Base-by-base conservation (phyloP, 2,329 filamentous ascomycete species). In the Dissoconium aciculare region DNA sequence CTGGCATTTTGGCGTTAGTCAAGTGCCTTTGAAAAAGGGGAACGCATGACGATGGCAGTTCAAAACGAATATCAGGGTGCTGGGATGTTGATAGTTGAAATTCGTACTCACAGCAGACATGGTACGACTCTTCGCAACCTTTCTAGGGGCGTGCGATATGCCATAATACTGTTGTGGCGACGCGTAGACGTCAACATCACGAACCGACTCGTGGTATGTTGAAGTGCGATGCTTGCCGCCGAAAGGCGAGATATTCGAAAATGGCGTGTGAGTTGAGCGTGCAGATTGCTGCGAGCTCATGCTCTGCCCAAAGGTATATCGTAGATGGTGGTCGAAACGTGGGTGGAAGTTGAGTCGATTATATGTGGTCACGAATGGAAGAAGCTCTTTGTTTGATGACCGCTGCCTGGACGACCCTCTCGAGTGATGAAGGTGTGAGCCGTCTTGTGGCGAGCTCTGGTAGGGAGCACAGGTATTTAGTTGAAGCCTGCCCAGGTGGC, bases 131-230 rank as follows among this genome's bases (percentile, higher is more conserved):
- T 64, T 58, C 37, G 57, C 55, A 31, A 58, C 52, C 47, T 64
- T 61, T 39, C 58, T 54, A 44, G 58, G 58, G 38, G 55, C 51
- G 39, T 64, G 57, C 35, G 60, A 60, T 30, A 65, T 58, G 41
- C 69, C 68, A 54, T 74, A 74, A 53, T 74, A 74, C 40, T 71
- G 54, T 37, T 68, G 62, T 5, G 70, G 62, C 23, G 67, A 58
- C 21, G 69, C 67, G 45, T 64, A 67, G 4, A 71, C 70, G 50
- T 74, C 70, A 41, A 62, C 47, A 34, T 56, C 55, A 31, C 46
- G 40, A 32, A 37, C 34, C 28, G 33, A 32, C 15, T 31, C 38
- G 27, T 34, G 36, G 15, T 33, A 21, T 19, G 21, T 32, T 28
- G 24, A 29, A 12, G 36, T 39, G 12, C 14, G 31, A 23, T 34